Evolutionary conservation across 306 rosid genomes (phyloP).

Genomic region (Quercus rubra): DNA sequence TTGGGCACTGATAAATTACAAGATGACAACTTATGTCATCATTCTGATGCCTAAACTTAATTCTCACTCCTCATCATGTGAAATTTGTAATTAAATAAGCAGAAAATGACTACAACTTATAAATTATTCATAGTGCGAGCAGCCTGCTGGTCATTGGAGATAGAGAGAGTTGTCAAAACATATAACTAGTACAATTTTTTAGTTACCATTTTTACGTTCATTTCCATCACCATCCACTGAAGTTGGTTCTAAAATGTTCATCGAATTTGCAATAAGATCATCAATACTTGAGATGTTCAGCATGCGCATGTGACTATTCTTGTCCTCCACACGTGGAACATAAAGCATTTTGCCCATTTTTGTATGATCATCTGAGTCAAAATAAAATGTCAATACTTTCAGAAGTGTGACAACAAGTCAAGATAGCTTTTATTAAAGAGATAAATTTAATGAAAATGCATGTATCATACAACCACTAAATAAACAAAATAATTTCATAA

Average conservation of each 20-base stretch:
- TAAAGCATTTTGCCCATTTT: constrained; percentile 53
- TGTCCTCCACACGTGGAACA: constrained; percentile 96
- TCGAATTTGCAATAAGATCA: constrained; percentile 86
- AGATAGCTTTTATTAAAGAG: not conserved
- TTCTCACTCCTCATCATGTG: too few relatives aligned
- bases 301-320: constrained; percentile 89
- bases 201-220: constrained; percentile 82
- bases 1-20: too few relatives aligned
- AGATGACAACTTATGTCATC: too few relatives aligned
- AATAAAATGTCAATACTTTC: constrained; percentile 19
- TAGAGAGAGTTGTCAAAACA: not conserved
- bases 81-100: not conserved
- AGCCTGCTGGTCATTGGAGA: not conserved
- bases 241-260: constrained; percentile 88
- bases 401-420: not conserved
- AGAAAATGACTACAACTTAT: not conserved
- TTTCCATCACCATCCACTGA: constrained; percentile 74
- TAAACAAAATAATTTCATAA: too few relatives aligned
- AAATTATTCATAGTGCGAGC: not conserved
- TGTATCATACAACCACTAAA: not conserved
- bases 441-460: not conserved
- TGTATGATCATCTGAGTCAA: constrained; percentile 32
- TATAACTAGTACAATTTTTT: not conserved
- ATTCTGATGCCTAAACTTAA: too few relatives aligned
- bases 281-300: constrained; percentile 66